Conservation (phyloP, 176 grass and related monocot genomes). For the Triticum urartu region DNA sequence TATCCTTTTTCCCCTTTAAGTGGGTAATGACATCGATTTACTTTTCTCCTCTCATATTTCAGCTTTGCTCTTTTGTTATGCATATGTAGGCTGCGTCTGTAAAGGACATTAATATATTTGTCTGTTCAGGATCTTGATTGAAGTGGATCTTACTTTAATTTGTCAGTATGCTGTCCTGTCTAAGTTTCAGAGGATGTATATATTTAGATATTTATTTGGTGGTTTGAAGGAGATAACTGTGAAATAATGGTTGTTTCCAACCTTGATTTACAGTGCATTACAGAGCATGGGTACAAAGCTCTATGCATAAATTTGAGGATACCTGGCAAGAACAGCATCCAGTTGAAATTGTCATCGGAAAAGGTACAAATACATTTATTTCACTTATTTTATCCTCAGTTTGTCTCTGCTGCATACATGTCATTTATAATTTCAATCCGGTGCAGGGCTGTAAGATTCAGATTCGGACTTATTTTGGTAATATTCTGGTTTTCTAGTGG, state of each 20-base stretch:
- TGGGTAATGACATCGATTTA: background rate
- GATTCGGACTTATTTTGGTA: conserved; percentile 11
- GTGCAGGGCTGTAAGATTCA: background rate
- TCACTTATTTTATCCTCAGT: conserved; percentile 26
- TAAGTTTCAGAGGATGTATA: conserved; percentile 14
- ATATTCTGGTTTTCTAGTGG: conserved; percentile 21
- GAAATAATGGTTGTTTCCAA: conserved; percentile 9
- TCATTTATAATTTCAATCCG: background rate
- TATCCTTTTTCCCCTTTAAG: background rate
- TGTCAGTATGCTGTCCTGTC: background rate
- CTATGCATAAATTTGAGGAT: conserved; percentile 91
- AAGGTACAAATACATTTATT: conserved; percentile 45
- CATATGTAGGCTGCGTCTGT: background rate
- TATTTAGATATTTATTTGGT: background rate
- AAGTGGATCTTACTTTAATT: background rate
- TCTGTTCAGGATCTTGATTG: background rate
- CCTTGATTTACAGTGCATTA: conserved; percentile 68
- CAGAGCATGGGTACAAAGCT: conserved; percentile 77
- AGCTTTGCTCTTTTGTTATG: background rate
- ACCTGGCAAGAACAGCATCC: conserved; percentile 91
- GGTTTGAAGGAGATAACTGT: conserved; percentile 15
- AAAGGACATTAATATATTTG: background rate
- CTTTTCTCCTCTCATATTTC: background rate
- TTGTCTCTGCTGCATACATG: background rate
- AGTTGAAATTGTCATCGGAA: conserved; percentile 76